Conservation (phyloP, 768 basidiomycete genomes). For the Mycena pura region DNA sequence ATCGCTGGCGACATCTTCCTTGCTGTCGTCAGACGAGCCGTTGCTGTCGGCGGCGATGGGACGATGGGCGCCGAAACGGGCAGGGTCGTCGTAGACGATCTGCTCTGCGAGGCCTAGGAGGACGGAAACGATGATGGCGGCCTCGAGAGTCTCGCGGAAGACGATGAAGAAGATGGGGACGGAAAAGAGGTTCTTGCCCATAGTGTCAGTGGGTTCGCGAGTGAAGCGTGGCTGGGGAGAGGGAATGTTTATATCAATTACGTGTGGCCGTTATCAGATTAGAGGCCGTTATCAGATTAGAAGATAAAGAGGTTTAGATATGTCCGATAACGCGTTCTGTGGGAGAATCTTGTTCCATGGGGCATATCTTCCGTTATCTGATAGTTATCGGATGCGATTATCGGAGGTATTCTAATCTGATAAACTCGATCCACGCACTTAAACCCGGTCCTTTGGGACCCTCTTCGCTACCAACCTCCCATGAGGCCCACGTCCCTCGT, state of each 20-base stretch:
- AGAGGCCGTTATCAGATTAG: too few species aligned
- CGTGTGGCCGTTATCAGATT: too few species aligned
- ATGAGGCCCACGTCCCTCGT: conserved; percentile 34
- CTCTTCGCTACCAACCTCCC: conserved; percentile 10
- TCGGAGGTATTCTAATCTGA: too few species aligned
- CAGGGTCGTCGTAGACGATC: conserved; percentile 57
- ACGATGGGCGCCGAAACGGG: conserved; percentile 20
- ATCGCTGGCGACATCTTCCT: conserved; percentile 34
- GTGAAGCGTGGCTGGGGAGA: conserved; percentile 11
- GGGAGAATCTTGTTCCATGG: too few species aligned
- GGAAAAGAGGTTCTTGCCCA: conserved; percentile 82
- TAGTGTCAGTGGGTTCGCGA: too few species aligned
- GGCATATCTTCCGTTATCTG: too few species aligned
- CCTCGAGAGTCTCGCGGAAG: conserved; percentile 94
- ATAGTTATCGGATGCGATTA: too few species aligned
- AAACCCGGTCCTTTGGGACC: conserved; percentile 4
- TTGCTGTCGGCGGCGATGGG: conserved; percentile 13
- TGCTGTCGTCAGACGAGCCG: conserved; percentile 32
- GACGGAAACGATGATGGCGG: conserved; percentile 90
- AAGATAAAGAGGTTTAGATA: too few species aligned
- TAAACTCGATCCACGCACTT: too few species aligned
- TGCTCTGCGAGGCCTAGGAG: conserved; percentile 93
- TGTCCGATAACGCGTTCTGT: too few species aligned
- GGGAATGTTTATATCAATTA: too few species aligned
- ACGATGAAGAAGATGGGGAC: conserved; percentile 96